These are phyloP conservation scores for Cantharellus cinnabarinus DNA, from an alignment of 768 basidiomycete genomes.

Conservation along the genomic window DNA sequence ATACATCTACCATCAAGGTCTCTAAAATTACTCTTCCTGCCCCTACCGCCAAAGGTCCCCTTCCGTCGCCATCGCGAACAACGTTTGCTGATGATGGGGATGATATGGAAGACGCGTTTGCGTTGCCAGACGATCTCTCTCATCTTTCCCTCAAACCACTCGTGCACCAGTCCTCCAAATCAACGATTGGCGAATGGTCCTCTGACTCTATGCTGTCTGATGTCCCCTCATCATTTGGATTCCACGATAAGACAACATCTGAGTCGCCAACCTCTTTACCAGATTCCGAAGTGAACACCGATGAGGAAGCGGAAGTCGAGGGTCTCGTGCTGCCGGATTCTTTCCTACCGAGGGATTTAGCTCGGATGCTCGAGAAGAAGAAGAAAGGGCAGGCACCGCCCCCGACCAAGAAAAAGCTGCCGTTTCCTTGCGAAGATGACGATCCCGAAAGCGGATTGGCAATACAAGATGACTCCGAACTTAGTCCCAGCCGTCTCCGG, in stretches of 20 bases:
- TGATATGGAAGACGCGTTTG: constrained; percentile 69
- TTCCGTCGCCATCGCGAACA: constrained; percentile 12
- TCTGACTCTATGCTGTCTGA: constrained; percentile 72
- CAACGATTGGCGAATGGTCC: constrained; percentile 33
- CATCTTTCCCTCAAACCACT: constrained; percentile 64
- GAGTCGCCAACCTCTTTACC: constrained; percentile 47
- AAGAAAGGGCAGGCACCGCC: constrained; percentile 34
- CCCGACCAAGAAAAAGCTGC: constrained; percentile 13
- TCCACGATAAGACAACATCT: constrained; percentile 33
- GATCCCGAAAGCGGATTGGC: constrained; percentile 74
- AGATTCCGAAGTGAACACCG: constrained; percentile 43
- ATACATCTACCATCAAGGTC: constrained; percentile 68
- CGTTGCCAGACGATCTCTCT: constrained; percentile 60
- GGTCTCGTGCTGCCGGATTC: constrained; percentile 60
- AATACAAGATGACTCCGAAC: constrained; percentile 63
- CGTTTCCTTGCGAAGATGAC: constrained; percentile 39
- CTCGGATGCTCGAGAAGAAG: constrained; percentile 32
- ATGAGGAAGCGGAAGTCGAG: constrained; percentile 49
- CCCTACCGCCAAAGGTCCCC: constrained; percentile 23
- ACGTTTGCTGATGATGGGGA: constrained; percentile 30
- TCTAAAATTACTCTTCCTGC: constrained; percentile 6
- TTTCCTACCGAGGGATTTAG: constrained; percentile 35
- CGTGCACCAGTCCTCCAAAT: constrained; percentile 64
- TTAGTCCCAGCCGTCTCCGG: constrained; percentile 53
- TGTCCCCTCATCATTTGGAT: constrained; percentile 59